These are phyloP conservation scores for Naganishia onofrii DNA, from an alignment of 768 basidiomycete species.

Conservation along the genomic window DNA sequence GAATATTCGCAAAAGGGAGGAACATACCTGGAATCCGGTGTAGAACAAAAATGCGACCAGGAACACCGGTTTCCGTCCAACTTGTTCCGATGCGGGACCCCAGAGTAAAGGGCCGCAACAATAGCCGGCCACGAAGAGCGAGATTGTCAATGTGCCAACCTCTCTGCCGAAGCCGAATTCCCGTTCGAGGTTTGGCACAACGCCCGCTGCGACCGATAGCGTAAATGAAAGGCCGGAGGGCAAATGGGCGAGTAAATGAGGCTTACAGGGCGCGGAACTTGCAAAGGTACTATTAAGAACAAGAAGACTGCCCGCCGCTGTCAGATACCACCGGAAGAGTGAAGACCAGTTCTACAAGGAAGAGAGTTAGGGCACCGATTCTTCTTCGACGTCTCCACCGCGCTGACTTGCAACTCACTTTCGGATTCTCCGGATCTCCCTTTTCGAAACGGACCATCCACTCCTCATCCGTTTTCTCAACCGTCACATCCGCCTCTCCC, in stretches of 20 bases:
- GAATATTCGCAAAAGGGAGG: background rate
- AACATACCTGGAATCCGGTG: constrained; percentile 41
- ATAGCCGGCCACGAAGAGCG: constrained; percentile 47
- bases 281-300: constrained; percentile 52
- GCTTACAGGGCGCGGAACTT: constrained; percentile 43
- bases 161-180: constrained; percentile 47
- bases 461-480: constrained; percentile 38
- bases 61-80: constrained; percentile 53
- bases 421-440: constrained; percentile 48
- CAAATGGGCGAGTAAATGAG: background rate
- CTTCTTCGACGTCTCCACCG: too few relatives aligned
- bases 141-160: constrained; percentile 45
- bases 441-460: constrained; percentile 48
- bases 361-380: too few relatives aligned
- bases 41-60: constrained; percentile 51
- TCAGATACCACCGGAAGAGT: constrained; percentile 46
- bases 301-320: constrained; percentile 43
- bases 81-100: constrained; percentile 45
- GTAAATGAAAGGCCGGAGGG: background rate
- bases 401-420: constrained; percentile 34
- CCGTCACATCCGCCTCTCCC: constrained; percentile 4
- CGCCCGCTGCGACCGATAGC: constrained; percentile 34
- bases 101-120: constrained; percentile 51
- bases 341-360: constrained; percentile 42
- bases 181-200: constrained; percentile 39